phyloP scores from a whole-genome alignment of 2,329 filamentous ascomycete genomes.

The Raffaelea ambrosiae region DNA sequence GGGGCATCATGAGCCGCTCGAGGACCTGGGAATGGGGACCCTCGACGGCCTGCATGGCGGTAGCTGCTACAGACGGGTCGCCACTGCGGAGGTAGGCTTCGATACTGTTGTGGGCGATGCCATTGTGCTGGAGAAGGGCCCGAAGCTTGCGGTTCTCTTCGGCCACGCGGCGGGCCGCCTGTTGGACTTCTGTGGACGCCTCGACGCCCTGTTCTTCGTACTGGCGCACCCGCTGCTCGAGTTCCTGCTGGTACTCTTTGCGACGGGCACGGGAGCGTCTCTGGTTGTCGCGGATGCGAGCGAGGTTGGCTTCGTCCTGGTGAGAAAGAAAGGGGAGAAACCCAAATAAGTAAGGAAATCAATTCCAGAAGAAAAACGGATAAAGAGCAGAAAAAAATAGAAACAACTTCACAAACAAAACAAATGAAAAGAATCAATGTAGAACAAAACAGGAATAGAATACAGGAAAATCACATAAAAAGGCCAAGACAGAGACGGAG shows the following conservation, averaged over 20 bases:
- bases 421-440: too few relatives aligned
- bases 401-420: too few relatives aligned
- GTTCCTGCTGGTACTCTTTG: constrained; percentile 64
- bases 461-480: too few relatives aligned
- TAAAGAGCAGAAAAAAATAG: too few relatives aligned
- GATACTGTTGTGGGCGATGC: constrained; percentile 49
- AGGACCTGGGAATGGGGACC: constrained; percentile 13
- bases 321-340: not conserved
- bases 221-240: constrained; percentile 54
- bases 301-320: constrained; percentile 19
- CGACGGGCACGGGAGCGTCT: constrained; percentile 64
- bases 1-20: constrained; percentile 28
- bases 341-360: too few relatives aligned
- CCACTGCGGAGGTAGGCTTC: constrained; percentile 25
- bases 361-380: too few relatives aligned
- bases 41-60: not conserved
- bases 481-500: too few relatives aligned
- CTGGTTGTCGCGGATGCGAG: constrained; percentile 69
- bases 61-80: not conserved
- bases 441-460: too few relatives aligned
- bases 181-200: constrained; percentile 63
- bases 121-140: constrained; percentile 46
- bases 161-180: constrained; percentile 57
- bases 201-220: constrained; percentile 60
- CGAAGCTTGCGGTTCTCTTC: constrained; percentile 62